phyloP scores from a whole-genome alignment of 2,329 filamentous ascomycete genomes.

The Dactylella cylindrospora region DNA sequence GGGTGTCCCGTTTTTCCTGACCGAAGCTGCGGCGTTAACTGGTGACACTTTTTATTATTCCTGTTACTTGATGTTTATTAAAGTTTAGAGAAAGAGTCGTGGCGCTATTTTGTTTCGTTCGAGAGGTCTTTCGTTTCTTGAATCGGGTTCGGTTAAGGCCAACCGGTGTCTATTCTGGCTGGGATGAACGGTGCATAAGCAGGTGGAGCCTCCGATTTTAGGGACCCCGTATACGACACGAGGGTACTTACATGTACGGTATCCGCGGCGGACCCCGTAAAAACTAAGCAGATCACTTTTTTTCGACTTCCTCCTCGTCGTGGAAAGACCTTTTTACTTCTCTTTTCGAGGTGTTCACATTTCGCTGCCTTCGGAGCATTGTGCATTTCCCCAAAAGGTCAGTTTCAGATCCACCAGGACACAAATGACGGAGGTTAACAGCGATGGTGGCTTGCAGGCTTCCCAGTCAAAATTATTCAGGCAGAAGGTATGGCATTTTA shows the following conservation, averaged over 20 bases:
- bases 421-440: constrained; percentile 41
- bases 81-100: constrained; percentile 31
- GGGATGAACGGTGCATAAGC: constrained; percentile 40
- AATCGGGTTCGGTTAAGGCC: constrained; percentile 41
- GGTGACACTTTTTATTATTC: constrained; percentile 21
- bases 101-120: constrained; percentile 43
- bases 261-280: constrained; percentile 21
- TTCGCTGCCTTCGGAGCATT: constrained; percentile 42
- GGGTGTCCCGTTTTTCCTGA: constrained; percentile 27
- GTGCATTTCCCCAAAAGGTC: constrained; percentile 44
- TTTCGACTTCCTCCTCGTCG: constrained; percentile 42
- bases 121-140: constrained; percentile 32
- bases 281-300: constrained; percentile 41
- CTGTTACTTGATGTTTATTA: constrained; percentile 21
- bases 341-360: constrained; percentile 35
- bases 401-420: constrained; percentile 43
- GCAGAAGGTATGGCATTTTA: constrained; percentile 41
- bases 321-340: constrained; percentile 41
- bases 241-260: constrained; percentile 4
- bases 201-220: constrained; percentile 43
- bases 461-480: constrained; percentile 43
- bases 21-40: constrained; percentile 28
- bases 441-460: constrained; percentile 44
- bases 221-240: constrained; percentile 37
- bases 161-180: constrained; percentile 38